Evolutionary conservation across 2,329 filamentous ascomycete genomes (phyloP).

Genomic region (Colletotrichum filicis): DNA sequence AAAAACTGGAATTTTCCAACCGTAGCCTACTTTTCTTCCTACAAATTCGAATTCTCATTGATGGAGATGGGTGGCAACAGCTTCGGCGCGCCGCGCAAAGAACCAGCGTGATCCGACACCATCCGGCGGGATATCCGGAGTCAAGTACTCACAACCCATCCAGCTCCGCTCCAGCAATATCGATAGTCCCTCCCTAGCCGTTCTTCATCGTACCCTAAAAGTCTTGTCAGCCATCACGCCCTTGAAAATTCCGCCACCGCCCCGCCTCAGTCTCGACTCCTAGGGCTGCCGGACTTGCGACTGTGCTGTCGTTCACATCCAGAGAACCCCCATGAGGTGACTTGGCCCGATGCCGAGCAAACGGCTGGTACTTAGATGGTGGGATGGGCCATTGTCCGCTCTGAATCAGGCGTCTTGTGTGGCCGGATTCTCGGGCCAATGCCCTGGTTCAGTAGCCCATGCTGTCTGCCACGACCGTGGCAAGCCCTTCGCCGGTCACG

Average conservation of each 20-base stretch:
- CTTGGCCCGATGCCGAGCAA: neutral
- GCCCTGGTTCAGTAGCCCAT: neutral
- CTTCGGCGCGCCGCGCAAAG: neutral
- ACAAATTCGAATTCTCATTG: neutral
- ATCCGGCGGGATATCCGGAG: neutral
- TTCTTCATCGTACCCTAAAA: neutral
- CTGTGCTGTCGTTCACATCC: neutral
- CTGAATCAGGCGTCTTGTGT: neutral
- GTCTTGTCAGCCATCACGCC: neutral
- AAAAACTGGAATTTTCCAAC: neutral
- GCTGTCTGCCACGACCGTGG: neutral
- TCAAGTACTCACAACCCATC: neutral
- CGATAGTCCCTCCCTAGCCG: neutral
- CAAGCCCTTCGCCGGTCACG: constrained; percentile 40
- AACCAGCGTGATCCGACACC: neutral
- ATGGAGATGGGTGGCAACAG: neutral
- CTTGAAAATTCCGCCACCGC: neutral
- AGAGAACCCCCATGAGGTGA: neutral
- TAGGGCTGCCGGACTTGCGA: neutral
- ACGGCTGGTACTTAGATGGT: neutral
- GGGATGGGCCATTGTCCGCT: neutral
- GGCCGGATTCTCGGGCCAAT: neutral
- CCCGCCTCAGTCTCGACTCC: neutral
- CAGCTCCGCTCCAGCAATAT: neutral
- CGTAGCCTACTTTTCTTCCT: neutral